Evolutionary conservation across 768 basidiomycete species (phyloP), one percentile per base, ranked within the genome.

Genomic region (Melanogaster broomeanus): DNA sequence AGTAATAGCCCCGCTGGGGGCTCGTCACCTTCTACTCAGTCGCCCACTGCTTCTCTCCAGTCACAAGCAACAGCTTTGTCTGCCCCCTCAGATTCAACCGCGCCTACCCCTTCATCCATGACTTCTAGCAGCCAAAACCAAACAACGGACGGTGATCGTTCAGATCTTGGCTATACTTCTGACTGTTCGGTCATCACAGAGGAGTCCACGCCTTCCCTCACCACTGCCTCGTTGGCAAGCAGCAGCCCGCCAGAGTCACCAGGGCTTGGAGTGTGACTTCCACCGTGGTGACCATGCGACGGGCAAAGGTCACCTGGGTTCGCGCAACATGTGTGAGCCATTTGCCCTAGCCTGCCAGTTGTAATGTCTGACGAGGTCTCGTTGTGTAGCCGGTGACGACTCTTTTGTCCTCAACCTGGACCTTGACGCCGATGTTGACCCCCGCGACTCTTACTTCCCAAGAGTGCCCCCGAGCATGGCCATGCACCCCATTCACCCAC

Each of bases 171-270:
- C 8, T 47, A 51, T 33, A 16, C 43, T 25, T 51, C 49, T 13
- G 51, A 52, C 37, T 45, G 45, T 35, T 52, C 55, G n/a, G 37
- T 52, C 7, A 52, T 52, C 7, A 52, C 50, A 0, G 52, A 56
- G 21, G 33, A 30, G 11, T 58, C 56, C 31, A 57, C 56, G 13
- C 56, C 56, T 3, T 58, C 56, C 6, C 53, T 58, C 15, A 51
- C 56, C 13, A 48, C 52, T 16, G 53, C 56, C 6, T 51, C 53
- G 16, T 45, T 58, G 10, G 43, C 52, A 12, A 49, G 50, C 6
- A 55, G 44, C 15, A 56, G 55, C 18, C 56, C 53, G 18, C 53
- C 56, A 6, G 45, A 37, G 3, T 55, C 56, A 12, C 53, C 53
- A 11, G 33, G 42, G 3, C 9, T n/a, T 35, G 3, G 35, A 45